A percentile compares a stretch with the other conserved stretches of the same genome.
Evolutionary conservation across 2,329 filamentous ascomycete species (phyloP).

Genomic region (Camptophora hylomeconis): DNA sequence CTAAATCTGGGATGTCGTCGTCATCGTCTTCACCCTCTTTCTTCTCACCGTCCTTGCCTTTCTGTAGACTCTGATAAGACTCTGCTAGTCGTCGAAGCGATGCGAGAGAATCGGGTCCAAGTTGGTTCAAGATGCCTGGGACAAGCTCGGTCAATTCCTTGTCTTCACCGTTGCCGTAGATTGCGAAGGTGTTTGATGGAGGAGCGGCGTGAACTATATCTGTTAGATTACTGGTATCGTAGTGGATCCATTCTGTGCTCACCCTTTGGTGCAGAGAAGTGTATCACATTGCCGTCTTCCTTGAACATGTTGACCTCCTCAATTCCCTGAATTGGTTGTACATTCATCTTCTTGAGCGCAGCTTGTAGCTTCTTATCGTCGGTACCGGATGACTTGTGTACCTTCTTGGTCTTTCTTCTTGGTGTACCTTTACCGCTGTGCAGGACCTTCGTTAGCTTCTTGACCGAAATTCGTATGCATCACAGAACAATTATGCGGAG

Average conservation of each 20-base stretch:
- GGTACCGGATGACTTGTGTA: constrained; percentile 78
- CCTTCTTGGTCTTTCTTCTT: constrained; percentile 96
- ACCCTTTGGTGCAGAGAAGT: constrained; percentile 98
- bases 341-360: constrained; percentile 97
- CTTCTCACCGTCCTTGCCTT: constrained; percentile 67
- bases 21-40: constrained; percentile 64
- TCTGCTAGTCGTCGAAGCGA: constrained; percentile 97
- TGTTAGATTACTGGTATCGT: background rate
- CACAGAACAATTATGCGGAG: constrained; percentile 15
- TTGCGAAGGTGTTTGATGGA: constrained; percentile 97
- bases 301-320: constrained; percentile 99
- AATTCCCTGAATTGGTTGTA: constrained; percentile 97
- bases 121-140: constrained; percentile 98
- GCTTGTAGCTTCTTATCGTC: constrained; percentile 99
- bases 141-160: constrained; percentile 99
- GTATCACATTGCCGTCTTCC: constrained; percentile 98
- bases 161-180: constrained; percentile 97
- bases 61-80: constrained; percentile 99
- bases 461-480: constrained; percentile 17
- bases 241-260: constrained; percentile 25
- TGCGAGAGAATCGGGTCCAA: constrained; percentile 93
- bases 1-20: constrained; percentile 86
- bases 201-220: constrained; percentile 82
- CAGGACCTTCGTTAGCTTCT: constrained; percentile 2
- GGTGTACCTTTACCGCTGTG: constrained; percentile 91